A percentile compares a stretch with the other conserved stretches of the same genome.
These are phyloP conservation scores for Podaxis sp. DNA, from an alignment of 768 basidiomycete species.

Conservation along the genomic window DNA sequence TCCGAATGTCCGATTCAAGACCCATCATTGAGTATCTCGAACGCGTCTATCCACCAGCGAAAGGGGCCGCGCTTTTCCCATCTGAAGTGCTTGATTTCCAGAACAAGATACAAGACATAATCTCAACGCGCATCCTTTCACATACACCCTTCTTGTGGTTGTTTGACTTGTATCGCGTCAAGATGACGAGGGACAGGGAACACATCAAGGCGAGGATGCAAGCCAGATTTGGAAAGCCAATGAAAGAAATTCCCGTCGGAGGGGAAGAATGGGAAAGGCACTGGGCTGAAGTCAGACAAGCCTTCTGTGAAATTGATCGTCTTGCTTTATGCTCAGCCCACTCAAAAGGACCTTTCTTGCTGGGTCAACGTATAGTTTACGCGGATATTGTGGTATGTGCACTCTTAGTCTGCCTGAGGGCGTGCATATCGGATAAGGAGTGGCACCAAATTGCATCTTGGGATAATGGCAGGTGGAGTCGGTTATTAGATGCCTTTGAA, in stretches of 20 bases:
- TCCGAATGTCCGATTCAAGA: too few species aligned
- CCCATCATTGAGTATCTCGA: too few species aligned
- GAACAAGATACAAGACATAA: too few species aligned
- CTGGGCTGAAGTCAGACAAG: not conserved
- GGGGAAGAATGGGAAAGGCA: not conserved
- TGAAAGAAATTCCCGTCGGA: constrained; percentile 17
- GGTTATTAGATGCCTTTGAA: not conserved
- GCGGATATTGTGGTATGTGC: not conserved
- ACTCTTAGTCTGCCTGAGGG: not conserved
- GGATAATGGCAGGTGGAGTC: not conserved
- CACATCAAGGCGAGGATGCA: too few species aligned
- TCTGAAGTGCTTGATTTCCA: too few species aligned
- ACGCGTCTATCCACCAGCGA: too few species aligned
- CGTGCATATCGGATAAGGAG: not conserved
- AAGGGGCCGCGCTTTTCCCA: too few species aligned
- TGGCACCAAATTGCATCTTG: not conserved
- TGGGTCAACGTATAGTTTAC: not conserved
- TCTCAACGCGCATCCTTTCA: too few species aligned
- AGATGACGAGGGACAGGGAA: too few species aligned
- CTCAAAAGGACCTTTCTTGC: not conserved
- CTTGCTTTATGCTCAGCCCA: not conserved
- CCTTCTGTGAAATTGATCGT: not conserved
- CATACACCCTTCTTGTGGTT: too few species aligned
- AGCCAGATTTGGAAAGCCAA: not conserved
- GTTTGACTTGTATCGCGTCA: too few species aligned